A percentile compares a stretch with the other conserved stretches of the same genome.
These are phyloP conservation scores for Vanrija sp. DNA, from an alignment of 1,284 basidiomycete genomes.

Conservation along the genomic window DNA sequence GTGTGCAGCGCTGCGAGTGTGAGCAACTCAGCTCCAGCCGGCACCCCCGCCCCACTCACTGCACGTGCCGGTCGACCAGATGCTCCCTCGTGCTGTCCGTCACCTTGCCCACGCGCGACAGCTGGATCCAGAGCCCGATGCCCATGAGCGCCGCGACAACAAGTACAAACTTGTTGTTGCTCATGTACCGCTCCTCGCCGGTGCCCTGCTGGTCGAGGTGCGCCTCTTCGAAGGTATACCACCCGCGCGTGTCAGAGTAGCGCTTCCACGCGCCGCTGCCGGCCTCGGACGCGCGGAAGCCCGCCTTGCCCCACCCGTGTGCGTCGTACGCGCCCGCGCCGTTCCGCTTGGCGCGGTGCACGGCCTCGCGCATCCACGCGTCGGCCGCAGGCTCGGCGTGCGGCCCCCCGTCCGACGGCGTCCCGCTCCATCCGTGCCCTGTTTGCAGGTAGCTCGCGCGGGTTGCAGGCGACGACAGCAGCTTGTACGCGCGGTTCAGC, in stretches of 20 bases:
- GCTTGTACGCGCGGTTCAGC: constrained; percentile 44
- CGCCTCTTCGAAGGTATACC: constrained; percentile 9
- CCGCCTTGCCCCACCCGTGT: constrained; percentile 1
- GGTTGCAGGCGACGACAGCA: constrained; percentile 33
- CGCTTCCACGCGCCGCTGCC: constrained; percentile 31
- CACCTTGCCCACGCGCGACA: constrained; percentile 18
- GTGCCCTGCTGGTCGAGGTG: constrained; percentile 5
- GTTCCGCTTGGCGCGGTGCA: constrained; percentile 23
- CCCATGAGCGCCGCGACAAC: constrained; percentile 11
- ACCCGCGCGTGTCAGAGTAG: constrained; percentile 28
- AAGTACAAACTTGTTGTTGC: constrained; percentile 10
- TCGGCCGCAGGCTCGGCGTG: constrained; percentile 11
- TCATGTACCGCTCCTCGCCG: constrained; percentile 17
- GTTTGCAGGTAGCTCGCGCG: constrained; percentile 37
- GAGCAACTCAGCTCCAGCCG: constrained; percentile 2
- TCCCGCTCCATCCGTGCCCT: constrained; percentile 40
- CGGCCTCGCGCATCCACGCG: constrained; percentile 28
- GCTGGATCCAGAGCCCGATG: constrained; percentile 2
- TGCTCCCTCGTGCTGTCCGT: constrained; percentile 26
- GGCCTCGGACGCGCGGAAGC: constrained; percentile 29
- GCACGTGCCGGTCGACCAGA: constrained; percentile 33
- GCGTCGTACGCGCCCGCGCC: constrained; percentile 32
- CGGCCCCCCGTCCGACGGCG: neutral
- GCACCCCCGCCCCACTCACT: constrained; percentile 26
- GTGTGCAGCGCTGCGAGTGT: constrained; percentile 38